Conservation (phyloP, 2,329 filamentous ascomycete genomes). For the Colletotrichum lini region DNA sequence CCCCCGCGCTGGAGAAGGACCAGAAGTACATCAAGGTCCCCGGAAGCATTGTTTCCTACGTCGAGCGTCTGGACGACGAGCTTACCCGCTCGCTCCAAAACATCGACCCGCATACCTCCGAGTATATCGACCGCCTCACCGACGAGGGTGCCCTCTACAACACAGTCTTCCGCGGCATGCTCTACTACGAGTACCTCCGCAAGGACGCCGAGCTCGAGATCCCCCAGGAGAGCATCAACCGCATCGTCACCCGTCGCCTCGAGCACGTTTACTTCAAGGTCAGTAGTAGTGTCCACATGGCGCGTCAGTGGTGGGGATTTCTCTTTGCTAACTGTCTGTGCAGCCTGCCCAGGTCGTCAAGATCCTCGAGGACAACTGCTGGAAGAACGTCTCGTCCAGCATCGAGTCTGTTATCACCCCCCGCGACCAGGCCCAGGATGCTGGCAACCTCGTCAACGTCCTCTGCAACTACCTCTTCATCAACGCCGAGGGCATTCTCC, state of each 20-base stretch:
- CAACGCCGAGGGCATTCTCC: conserved; percentile 95
- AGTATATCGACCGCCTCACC: conserved; percentile 95
- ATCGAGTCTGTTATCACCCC: conserved; percentile 88
- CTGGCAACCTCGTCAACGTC: conserved; percentile 82
- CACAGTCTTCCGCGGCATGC: conserved; percentile 87
- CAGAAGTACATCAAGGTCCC: conserved; percentile 92
- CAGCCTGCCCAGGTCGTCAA: conserved; percentile 90
- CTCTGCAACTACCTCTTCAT: conserved; percentile 96
- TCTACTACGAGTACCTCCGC: conserved; percentile 89
- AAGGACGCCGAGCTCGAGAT: conserved; percentile 79
- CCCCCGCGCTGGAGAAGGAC: conserved; percentile 78
- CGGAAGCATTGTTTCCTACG: conserved; percentile 93
- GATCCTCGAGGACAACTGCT: conserved; percentile 94
- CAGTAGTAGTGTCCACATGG: conserved; percentile 45
- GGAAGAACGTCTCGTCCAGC: conserved; percentile 80
- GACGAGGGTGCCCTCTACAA: conserved; percentile 94
- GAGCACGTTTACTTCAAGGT: conserved; percentile 99
- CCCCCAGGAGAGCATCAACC: conserved; percentile 90
- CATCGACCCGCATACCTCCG: conserved; percentile 98
- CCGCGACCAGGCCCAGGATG: conserved; percentile 76
- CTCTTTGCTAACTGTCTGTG: conserved; percentile 43
- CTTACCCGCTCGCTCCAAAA: conserved; percentile 96
- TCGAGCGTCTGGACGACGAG: conserved; percentile 96
- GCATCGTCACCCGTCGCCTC: conserved; percentile 91
- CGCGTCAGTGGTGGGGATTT: not conserved